Evolutionary conservation across 805 yeast species (phyloP).

Genomic region (Candida sphagnicola): DNA sequence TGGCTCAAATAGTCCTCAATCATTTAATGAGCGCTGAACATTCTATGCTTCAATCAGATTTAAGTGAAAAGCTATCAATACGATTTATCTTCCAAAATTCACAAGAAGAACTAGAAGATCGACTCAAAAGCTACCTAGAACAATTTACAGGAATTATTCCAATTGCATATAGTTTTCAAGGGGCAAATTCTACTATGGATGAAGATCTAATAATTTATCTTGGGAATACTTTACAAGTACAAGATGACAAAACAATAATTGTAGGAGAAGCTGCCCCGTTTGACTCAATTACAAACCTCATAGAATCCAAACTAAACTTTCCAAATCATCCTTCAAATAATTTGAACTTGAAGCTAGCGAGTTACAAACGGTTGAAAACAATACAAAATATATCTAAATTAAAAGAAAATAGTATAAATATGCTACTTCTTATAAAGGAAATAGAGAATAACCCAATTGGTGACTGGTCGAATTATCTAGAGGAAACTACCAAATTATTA

Average conservation of each 20-base stretch:
- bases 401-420: background rate
- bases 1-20: constrained; percentile 43
- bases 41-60: constrained; percentile 2
- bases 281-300: background rate
- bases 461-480: background rate
- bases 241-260: background rate
- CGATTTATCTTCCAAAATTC: background rate
- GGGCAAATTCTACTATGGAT: no score
- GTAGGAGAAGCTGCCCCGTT: background rate
- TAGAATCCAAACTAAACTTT: constrained; percentile 2
- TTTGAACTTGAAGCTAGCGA: constrained; percentile 3
- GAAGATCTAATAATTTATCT: background rate
- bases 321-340: constrained; percentile 4
- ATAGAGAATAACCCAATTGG: background rate
- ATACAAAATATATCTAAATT: constrained; percentile 2
- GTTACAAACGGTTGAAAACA: constrained; percentile 3
- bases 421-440: background rate
- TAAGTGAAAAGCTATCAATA: background rate
- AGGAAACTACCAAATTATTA: background rate
- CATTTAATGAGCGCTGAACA: constrained; percentile 28
- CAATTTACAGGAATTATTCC: background rate
- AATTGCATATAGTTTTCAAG: background rate
- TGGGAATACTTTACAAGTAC: background rate
- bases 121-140: background rate
- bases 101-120: background rate